Conservation (phyloP, 2,329 filamentous ascomycete genomes). For the Hymenoscyphus infarciens region DNA sequence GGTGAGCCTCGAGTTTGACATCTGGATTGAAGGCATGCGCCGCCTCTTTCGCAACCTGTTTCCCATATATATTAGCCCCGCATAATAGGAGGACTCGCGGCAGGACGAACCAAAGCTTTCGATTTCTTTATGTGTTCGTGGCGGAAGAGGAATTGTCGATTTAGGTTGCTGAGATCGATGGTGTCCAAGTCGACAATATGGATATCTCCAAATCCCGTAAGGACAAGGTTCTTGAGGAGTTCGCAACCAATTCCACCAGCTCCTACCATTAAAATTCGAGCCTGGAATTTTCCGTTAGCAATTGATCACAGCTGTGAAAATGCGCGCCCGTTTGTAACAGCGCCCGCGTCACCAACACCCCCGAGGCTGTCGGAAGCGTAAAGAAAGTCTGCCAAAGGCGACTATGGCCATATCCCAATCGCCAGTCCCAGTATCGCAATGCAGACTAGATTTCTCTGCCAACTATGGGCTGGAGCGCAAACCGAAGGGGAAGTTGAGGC, state of each 20-base stretch:
- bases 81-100: background rate
- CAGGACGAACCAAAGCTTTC: constrained; percentile 73
- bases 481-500: constrained; percentile 20
- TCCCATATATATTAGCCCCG: constrained; percentile 13
- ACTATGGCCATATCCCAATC: background rate
- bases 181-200: constrained; percentile 97
- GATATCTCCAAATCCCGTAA: constrained; percentile 87
- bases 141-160: constrained; percentile 94
- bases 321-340: background rate
- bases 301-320: constrained; percentile 8
- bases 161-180: constrained; percentile 95
- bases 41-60: constrained; percentile 84
- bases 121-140: constrained; percentile 97
- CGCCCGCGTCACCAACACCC: background rate
- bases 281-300: constrained; percentile 50
- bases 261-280: constrained; percentile 87
- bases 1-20: constrained; percentile 81
- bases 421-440: background rate
- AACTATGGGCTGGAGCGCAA: background rate
- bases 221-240: constrained; percentile 91
- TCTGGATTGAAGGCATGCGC: constrained; percentile 87
- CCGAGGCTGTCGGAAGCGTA: background rate
- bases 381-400: background rate
- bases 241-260: constrained; percentile 98
- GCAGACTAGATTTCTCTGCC: background rate